Evolutionary conservation across 768 basidiomycete genomes (phyloP).

Genomic region (Xerocomellus amylosporus): DNA sequence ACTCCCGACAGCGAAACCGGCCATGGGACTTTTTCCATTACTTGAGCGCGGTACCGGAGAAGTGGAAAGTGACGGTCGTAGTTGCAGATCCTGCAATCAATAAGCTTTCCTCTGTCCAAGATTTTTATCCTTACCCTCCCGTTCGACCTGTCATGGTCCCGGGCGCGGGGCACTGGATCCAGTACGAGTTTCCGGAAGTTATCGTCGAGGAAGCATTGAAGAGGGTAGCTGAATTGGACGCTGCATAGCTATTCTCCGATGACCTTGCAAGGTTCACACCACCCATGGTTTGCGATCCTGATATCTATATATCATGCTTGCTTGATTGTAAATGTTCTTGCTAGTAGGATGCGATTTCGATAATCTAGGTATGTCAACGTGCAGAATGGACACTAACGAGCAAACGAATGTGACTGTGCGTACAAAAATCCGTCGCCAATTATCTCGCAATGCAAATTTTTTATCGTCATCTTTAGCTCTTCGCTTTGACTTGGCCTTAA

Average conservation of each 20-base stretch:
- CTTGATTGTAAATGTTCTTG: too few relatives aligned
- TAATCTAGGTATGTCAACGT: background rate
- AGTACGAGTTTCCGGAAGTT: conserved; percentile 23
- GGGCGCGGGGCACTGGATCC: conserved; percentile 26
- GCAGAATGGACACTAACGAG: background rate
- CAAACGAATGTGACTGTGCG: conserved; percentile 52
- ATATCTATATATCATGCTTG: too few relatives aligned
- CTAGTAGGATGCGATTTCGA: background rate
- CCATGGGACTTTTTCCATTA: conserved; percentile 18
- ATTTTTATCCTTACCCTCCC: conserved; percentile 15
- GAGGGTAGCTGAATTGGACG: conserved; percentile 11
- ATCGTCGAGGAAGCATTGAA: conserved; percentile 18
- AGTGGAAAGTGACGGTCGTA: conserved; percentile 19
- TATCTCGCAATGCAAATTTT: conserved; percentile 76
- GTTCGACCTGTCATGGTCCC: conserved; percentile 10
- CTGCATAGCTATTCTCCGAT: background rate
- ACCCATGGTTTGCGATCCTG: background rate
- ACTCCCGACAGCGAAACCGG: conserved; percentile 3
- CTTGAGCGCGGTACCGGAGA: conserved; percentile 3
- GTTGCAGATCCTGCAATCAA: conserved; percentile 15
- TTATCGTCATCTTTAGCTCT: conserved; percentile 44
- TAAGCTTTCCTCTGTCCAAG: background rate
- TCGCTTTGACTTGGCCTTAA: conserved; percentile 31
- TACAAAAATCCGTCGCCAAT: conserved; percentile 83
- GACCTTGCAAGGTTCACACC: background rate